A percentile compares a stretch with the other conserved stretches of the same genome.
Evolutionary conservation across 2,329 filamentous ascomycete genomes (phyloP).

Genomic region (Thielaviopsis ethacetica): DNA sequence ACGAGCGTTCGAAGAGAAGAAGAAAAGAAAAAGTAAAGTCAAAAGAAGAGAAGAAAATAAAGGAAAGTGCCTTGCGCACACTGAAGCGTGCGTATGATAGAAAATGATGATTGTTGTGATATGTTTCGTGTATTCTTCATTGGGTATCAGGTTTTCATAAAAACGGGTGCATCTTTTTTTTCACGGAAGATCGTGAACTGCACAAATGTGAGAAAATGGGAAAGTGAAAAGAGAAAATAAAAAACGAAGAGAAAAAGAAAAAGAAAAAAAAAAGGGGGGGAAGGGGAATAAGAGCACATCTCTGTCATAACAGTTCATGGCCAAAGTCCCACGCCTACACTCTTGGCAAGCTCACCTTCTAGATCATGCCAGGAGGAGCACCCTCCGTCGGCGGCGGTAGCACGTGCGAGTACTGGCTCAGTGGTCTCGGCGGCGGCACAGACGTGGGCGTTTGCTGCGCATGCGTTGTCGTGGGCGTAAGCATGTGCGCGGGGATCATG

Average conservation of each 20-base stretch:
- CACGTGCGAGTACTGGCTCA: slow-evolving; percentile 1
- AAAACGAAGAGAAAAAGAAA: background rate
- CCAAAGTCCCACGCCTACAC: background rate
- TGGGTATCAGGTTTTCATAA: slow-evolving; percentile 10
- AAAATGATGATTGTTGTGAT: background rate
- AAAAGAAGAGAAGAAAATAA: background rate
- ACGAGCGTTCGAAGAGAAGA: background rate
- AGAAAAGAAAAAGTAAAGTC: background rate
- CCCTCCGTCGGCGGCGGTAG: slow-evolving; percentile 6
- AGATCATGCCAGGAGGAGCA: slow-evolving; percentile 8
- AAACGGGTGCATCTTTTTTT: too few species aligned
- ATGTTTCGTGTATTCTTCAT: slow-evolving; percentile 7
- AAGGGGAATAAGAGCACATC: background rate
- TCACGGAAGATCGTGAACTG: background rate
- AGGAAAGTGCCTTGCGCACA: background rate
- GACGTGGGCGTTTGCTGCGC: background rate
- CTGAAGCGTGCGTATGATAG: background rate
- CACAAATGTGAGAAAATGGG: background rate
- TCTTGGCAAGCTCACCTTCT: background rate
- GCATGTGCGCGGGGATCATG: slow-evolving; percentile 15
- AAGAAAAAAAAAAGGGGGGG: background rate
- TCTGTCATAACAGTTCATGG: background rate
- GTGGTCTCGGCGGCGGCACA: slow-evolving; percentile 16
- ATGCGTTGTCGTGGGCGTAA: slow-evolving; percentile 12
- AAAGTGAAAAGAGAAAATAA: slow-evolving; percentile 1